Evolutionary conservation across 768 basidiomycete genomes (phyloP).

Genomic region (Porphyrellus cyaneotinctus): DNA sequence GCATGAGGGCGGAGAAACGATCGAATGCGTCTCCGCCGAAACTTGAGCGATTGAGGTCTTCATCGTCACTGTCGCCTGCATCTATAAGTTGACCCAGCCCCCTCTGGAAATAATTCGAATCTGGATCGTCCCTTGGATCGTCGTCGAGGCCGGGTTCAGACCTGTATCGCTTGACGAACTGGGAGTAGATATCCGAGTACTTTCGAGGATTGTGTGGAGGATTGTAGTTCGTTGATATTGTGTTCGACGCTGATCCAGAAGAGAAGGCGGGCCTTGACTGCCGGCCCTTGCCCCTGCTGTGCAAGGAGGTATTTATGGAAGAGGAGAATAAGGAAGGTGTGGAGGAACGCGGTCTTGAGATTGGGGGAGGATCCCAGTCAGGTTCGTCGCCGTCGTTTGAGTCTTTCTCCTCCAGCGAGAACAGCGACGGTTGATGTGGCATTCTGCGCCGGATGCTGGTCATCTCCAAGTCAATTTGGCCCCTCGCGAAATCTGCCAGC

Average conservation of each 20-base stretch:
- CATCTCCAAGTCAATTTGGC: conserved; percentile 9
- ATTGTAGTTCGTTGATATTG: conserved; percentile 28
- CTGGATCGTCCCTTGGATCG: conserved; percentile 76
- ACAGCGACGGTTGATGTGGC: conserved; percentile 61
- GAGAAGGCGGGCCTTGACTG: conserved; percentile 30
- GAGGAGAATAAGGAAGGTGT: conserved; percentile 25
- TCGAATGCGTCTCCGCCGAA: conserved; percentile 45
- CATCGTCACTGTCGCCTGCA: conserved; percentile 74
- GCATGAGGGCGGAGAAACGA: conserved; percentile 46
- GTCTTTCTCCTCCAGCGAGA: conserved; percentile 58
- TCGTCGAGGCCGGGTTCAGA: conserved; percentile 58
- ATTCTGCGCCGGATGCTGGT: conserved; percentile 23
- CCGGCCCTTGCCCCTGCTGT: conserved; percentile 31
- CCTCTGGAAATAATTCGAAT: conserved; percentile 75
- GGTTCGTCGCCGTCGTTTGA: conserved; percentile 43
- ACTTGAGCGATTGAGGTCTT: conserved; percentile 48
- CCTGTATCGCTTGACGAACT: conserved; percentile 75
- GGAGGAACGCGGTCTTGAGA: conserved; percentile 26
- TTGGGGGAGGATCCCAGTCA: conserved; percentile 39
- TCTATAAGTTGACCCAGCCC: conserved; percentile 66
- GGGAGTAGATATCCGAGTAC: conserved; percentile 67
- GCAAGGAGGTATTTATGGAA: conserved; percentile 28
- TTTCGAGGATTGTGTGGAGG: conserved; percentile 32
- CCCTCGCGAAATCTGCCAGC: too few relatives aligned
- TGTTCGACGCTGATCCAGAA: conserved; percentile 26